Conservation (phyloP, 1,284 basidiomycete species). For the Apiotrichum mycotoxinovorans region DNA sequence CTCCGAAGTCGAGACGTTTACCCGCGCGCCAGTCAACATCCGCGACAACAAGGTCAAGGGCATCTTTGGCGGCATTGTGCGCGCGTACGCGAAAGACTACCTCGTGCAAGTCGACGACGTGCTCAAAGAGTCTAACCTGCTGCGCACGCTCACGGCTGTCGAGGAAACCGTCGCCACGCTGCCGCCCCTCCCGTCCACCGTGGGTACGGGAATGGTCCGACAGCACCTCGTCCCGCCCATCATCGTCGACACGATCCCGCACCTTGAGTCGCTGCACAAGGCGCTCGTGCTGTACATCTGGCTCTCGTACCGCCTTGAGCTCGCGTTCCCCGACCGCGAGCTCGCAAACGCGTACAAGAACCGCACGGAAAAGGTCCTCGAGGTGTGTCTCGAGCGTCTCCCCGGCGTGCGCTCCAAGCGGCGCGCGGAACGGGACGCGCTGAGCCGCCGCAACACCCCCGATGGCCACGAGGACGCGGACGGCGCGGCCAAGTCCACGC, state of each 20-base stretch:
- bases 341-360: conserved; percentile 60
- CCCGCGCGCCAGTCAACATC: conserved; percentile 52
- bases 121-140: conserved; percentile 48
- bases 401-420: conserved; percentile 39
- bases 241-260: conserved; percentile 37
- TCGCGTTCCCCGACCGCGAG: conserved; percentile 64
- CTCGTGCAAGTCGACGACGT: conserved; percentile 48
- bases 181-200: conserved; percentile 25
- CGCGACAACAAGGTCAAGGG: conserved; percentile 50
- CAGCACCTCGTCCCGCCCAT: conserved; percentile 27
- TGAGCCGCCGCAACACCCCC: conserved; percentile 10
- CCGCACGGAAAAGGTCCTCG: conserved; percentile 66
- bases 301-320: conserved; percentile 72
- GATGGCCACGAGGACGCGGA: conserved; percentile 9
- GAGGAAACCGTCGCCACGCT: conserved; percentile 48
- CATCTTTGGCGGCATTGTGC: conserved; percentile 47
- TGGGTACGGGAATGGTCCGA: neutral
- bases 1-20: conserved; percentile 56
- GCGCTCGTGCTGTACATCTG: conserved; percentile 80
- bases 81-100: conserved; percentile 46
- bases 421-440: conserved; percentile 6
- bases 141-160: conserved; percentile 53
- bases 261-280: conserved; percentile 79
- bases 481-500: conserved; percentile 11
- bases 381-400: conserved; percentile 51